Conservation (phyloP, 345 rosid species). For the Euphorbia lathyris region DNA sequence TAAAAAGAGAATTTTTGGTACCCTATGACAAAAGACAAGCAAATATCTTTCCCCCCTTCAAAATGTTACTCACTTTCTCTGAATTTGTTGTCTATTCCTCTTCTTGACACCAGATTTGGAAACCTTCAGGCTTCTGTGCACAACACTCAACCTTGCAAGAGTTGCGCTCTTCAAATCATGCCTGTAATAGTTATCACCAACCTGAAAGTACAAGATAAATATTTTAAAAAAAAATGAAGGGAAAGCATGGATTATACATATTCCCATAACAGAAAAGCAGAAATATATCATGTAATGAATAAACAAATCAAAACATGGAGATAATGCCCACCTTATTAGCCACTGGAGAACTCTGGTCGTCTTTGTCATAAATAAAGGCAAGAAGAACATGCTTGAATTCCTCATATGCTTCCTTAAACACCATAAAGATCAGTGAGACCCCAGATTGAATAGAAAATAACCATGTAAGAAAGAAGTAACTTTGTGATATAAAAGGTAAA, state of each 20-base stretch:
- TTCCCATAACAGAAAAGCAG: not conserved
- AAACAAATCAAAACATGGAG: not conserved
- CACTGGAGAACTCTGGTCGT: slow-evolving; percentile 80
- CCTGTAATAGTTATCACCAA: slow-evolving; percentile 77
- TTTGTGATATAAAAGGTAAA: not conserved
- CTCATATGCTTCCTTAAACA: slow-evolving; percentile 92
- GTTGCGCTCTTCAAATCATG: slow-evolving; percentile 87
- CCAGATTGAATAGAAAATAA: not conserved
- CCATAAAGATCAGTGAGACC: slow-evolving; percentile 31
- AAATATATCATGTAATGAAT: not conserved
- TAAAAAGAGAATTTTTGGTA: not conserved
- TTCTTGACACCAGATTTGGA: slow-evolving; percentile 88
- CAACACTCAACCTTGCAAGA: slow-evolving; percentile 80
- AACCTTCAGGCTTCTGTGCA: slow-evolving; percentile 75
- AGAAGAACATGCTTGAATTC: slow-evolving; percentile 97
- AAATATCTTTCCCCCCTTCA: not conserved
- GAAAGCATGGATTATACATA: not conserved
- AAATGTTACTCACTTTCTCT: slow-evolving; percentile 29
- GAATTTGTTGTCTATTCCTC: slow-evolving; percentile 83
- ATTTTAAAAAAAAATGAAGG: not conserved
- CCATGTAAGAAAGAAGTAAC: not conserved
- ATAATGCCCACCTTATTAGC: slow-evolving; percentile 62
- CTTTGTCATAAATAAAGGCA: slow-evolving; percentile 76
- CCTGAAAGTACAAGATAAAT: slow-evolving; percentile 37
- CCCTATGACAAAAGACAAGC: not conserved